Base-by-base conservation (phyloP, 2,329 filamentous ascomycete genomes). In the Phyllosticta paracitricarpa region DNA sequence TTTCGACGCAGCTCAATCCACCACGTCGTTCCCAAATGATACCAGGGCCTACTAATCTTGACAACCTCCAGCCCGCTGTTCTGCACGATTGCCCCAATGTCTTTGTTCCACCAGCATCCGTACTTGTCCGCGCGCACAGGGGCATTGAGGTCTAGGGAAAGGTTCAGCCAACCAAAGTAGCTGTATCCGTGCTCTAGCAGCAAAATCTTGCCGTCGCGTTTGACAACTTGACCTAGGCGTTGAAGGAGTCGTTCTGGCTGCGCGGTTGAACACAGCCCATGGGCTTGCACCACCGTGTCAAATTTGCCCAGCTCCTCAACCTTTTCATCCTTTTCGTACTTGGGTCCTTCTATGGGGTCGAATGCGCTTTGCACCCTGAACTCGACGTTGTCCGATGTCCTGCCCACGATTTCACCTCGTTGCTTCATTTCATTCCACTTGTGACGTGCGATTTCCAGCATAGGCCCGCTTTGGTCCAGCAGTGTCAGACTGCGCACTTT, bases 61-160 rank as follows among this genome's bases (percentile, higher is more conserved):
- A 79, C 76, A 2, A 81, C 71, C 62, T 80, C 77, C 54, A 81
- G 66, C 17, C 78, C 78, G 59, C 73, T 77, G n/a, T 76, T 72
- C 56, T 76, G 69, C 9, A 80, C 77, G 60, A 81, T 75, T 61
- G 70, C 72, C 7, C 75, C 78, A 64, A 81, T 79, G 59, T 81
- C 79, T 64, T 78, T 78, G 65, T 81, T 81, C 75, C 76, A 81
- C 78, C 78, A 81, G 65, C 79, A 81, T 19, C 79, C 79, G 63
- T 79, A 76, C 54, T 75, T 71, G 57, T 79, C 74, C 1, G 79
- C 79, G 65, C 81, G 79, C 62, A 72, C 74, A 51, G 76, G 70
- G 19, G 79, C 79, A 9, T 74, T 69, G 59, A 73, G 73, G 65
- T 81, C 78, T 58, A 81, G 67, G 40, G 79, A 66, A 10, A 66